Conservation (phyloP, 2,329 filamentous ascomycete genomes). For the Colletotrichum sp. region DNA sequence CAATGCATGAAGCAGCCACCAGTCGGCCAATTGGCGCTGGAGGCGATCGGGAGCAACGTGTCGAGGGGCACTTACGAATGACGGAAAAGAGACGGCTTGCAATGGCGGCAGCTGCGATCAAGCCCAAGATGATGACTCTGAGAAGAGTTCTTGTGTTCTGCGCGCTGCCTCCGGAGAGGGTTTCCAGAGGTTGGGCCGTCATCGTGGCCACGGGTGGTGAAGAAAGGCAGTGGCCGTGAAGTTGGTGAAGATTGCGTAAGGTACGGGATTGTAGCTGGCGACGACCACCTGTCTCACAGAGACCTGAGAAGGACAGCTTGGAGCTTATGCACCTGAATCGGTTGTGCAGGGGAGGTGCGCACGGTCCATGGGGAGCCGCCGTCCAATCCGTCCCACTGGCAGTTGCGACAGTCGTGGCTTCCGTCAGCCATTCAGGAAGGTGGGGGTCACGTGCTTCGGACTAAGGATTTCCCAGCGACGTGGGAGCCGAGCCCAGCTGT, state of each 20-base stretch:
- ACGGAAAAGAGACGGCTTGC: slow-evolving; percentile 97
- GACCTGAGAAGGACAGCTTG: slow-evolving; percentile 47
- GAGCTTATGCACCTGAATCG: slow-evolving; percentile 37
- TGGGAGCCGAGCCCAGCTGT: background rate
- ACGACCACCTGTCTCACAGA: slow-evolving; percentile 17
- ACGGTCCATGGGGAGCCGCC: slow-evolving; percentile 14
- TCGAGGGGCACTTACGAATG: slow-evolving; percentile 73
- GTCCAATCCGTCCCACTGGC: background rate
- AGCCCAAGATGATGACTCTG: slow-evolving; percentile 85
- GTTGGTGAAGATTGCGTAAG: slow-evolving; percentile 17
- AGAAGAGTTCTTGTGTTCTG: slow-evolving; percentile 85
- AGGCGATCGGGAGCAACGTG: background rate
- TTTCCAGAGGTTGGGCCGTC: slow-evolving; percentile 51
- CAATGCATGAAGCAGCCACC: background rate
- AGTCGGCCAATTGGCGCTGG: background rate
- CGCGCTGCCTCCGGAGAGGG: slow-evolving; percentile 78
- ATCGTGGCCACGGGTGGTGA: slow-evolving; percentile 42
- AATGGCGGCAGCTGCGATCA: slow-evolving; percentile 91
- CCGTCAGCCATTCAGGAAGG: background rate
- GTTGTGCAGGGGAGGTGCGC: slow-evolving; percentile 15
- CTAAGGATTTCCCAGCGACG: slow-evolving; percentile 1
- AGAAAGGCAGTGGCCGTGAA: slow-evolving; percentile 14
- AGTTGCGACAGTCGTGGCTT: background rate
- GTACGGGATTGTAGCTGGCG: slow-evolving; percentile 9
- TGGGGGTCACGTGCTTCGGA: slow-evolving; percentile 13